phyloP scores from a whole-genome alignment of 1,284 basidiomycete species.

The Gymnopus androsaceus region DNA sequence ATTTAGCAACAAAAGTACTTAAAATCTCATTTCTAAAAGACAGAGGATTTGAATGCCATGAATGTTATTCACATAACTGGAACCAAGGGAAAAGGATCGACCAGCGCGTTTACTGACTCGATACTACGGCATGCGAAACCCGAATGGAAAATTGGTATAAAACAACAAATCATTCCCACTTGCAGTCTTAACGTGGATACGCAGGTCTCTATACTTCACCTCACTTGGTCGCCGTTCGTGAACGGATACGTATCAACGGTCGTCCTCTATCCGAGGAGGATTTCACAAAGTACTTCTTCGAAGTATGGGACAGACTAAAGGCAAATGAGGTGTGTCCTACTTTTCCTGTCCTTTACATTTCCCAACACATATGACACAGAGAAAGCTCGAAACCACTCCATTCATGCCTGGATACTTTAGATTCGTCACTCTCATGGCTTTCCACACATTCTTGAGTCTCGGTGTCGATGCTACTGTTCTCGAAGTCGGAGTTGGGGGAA shows the following conservation, averaged over 20 bases:
- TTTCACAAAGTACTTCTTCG: slow-evolving; percentile 93
- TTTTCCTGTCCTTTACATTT: slow-evolving; percentile 6
- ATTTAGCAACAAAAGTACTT: too few relatives aligned
- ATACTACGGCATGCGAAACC: slow-evolving; percentile 67
- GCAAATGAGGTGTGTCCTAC: slow-evolving; percentile 58
- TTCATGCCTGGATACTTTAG: slow-evolving; percentile 92
- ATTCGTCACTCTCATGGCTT: slow-evolving; percentile 91
- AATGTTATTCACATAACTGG: slow-evolving; percentile 98
- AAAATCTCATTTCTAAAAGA: slow-evolving; percentile 43
- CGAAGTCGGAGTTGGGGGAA: slow-evolving; percentile 96
- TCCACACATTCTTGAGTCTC: slow-evolving; percentile 83
- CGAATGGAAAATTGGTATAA: slow-evolving; percentile 70
- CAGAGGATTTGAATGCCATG: slow-evolving; percentile 81
- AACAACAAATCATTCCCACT: neutral
- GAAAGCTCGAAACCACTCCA: slow-evolving; percentile 58
- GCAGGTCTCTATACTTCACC: slow-evolving; percentile 95
- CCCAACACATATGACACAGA: slow-evolving; percentile 36
- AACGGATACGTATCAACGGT: slow-evolving; percentile 94
- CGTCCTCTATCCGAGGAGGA: slow-evolving; percentile 84
- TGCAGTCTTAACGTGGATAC: slow-evolving; percentile 4
- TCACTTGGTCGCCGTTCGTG: slow-evolving; percentile 93
- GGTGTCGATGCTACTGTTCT: slow-evolving; percentile 89
- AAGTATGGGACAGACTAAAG: slow-evolving; percentile 91
- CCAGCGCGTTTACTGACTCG: slow-evolving; percentile 88
- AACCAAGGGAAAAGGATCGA: slow-evolving; percentile 98